Percentiles rank a stretch among this genome's conserved stretches.
These are phyloP conservation scores for Meyerozyma smithsonii DNA, from an alignment of 1,139 yeast species.

Conservation along the genomic window DNA sequence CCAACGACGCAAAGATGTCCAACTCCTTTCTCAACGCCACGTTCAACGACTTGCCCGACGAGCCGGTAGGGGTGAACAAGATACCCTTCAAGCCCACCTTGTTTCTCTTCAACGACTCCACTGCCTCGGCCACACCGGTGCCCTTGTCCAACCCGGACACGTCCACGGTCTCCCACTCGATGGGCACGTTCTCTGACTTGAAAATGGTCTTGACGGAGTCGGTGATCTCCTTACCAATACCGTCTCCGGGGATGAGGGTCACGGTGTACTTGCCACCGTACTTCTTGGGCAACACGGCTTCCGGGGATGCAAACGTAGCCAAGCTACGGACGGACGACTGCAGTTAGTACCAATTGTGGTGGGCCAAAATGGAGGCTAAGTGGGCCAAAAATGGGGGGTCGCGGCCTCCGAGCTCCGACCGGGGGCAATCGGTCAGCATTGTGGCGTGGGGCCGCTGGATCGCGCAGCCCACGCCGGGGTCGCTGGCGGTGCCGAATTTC, in stretches of 20 bases:
- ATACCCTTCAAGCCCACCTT: slow-evolving; percentile 97
- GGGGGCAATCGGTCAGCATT: neutral
- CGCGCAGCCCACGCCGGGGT: neutral
- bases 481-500: neutral
- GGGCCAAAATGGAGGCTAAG: too few relatives aligned
- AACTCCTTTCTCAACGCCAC: slow-evolving; percentile 96
- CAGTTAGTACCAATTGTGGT: slow-evolving; percentile 1
- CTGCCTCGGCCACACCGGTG: slow-evolving; percentile 73
- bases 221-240: slow-evolving; percentile 95
- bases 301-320: slow-evolving; percentile 52
- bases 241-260: slow-evolving; percentile 94
- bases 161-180: slow-evolving; percentile 90
- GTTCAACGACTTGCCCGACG: slow-evolving; percentile 63
- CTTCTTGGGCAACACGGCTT: slow-evolving; percentile 74
- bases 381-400: too few relatives aligned
- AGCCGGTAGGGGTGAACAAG: slow-evolving; percentile 80
- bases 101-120: slow-evolving; percentile 88
- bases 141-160: slow-evolving; percentile 70
- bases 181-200: slow-evolving; percentile 80
- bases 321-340: slow-evolving; percentile 38
- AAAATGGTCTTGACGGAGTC: slow-evolving; percentile 90
- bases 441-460: neutral
- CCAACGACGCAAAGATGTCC: slow-evolving; percentile 92
- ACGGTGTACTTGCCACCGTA: slow-evolving; percentile 94
- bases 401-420: neutral